A percentile compares a stretch with the other conserved stretches of the same genome.
Conservation (phyloP, 345 rosid genomes). For the Camelina laxa region DNA sequence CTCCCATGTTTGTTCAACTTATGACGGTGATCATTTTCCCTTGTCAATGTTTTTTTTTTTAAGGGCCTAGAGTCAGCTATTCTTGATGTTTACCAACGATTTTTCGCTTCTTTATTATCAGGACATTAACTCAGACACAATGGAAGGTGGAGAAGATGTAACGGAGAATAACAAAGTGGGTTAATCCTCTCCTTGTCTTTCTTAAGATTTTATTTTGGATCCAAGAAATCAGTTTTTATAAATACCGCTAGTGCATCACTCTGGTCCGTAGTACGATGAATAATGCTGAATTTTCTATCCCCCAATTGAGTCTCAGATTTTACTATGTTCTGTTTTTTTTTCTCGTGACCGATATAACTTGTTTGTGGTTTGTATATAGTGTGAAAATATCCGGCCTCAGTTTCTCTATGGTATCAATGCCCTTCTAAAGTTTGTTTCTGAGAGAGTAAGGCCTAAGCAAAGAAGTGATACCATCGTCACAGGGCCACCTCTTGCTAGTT, state of each 20-base stretch:
- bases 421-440: constrained; percentile 43
- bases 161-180: constrained; percentile 45
- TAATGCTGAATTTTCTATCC: constrained; percentile 21
- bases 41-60: constrained; percentile 3
- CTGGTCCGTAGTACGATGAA: constrained; percentile 25
- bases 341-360: constrained; percentile 14
- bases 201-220: not conserved
- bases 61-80: not conserved
- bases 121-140: constrained; percentile 38
- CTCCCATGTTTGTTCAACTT: constrained; percentile 52
- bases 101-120: constrained; percentile 31
- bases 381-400: constrained; percentile 41
- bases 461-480: constrained; percentile 47
- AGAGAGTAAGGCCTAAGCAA: constrained; percentile 54
- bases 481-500: constrained; percentile 54
- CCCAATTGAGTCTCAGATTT: constrained; percentile 14
- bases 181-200: constrained; percentile 12
- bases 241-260: constrained; percentile 27
- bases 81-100: constrained; percentile 16
- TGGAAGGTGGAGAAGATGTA: constrained; percentile 39
- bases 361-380: constrained; percentile 31
- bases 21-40: constrained; percentile 41
- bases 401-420: constrained; percentile 40
- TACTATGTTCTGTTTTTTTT: not conserved
- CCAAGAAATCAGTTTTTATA: not conserved